phyloP scores from a whole-genome alignment of 257 asterid genomes.

The Rhazya stricta region DNA sequence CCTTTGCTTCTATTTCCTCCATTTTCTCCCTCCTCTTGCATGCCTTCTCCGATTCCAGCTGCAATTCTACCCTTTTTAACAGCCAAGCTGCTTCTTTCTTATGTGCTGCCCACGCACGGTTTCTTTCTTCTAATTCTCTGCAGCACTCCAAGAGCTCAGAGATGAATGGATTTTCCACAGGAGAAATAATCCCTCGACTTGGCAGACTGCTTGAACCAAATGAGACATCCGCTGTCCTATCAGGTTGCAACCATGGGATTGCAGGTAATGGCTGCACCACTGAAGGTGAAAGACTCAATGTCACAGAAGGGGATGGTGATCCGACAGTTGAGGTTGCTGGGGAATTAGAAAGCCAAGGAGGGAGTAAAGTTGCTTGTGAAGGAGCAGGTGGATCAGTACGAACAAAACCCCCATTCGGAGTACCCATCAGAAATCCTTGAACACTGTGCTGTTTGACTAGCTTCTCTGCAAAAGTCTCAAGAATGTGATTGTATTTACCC shows the following conservation, averaged over 20 bases:
- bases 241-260: constrained; percentile 53
- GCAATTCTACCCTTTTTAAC: constrained; percentile 69
- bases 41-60: constrained; percentile 83
- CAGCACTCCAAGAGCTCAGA: constrained; percentile 69
- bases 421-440: constrained; percentile 41
- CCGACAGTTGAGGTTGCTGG: constrained; percentile 44
- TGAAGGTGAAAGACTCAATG: constrained; percentile 37
- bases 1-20: constrained; percentile 77
- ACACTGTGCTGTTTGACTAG: constrained; percentile 33
- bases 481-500: constrained; percentile 53
- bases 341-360: constrained; percentile 74
- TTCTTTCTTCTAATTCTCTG: constrained; percentile 72
- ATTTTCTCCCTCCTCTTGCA: constrained; percentile 62
- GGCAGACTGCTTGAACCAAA: constrained; percentile 26
- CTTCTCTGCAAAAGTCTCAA: constrained; percentile 60
- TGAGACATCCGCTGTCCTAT: constrained; percentile 16
- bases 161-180: constrained; percentile 34
- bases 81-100: constrained; percentile 87
- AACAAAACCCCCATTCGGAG: constrained; percentile 46
- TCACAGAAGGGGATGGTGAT: constrained; percentile 18
- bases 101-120: constrained; percentile 66
- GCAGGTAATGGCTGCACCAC: constrained; percentile 35
- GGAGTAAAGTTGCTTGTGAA: constrained; percentile 37
- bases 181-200: constrained; percentile 24
- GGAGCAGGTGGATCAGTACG: constrained; percentile 35